phyloP scores from a whole-genome alignment of 2,329 filamentous ascomycete species.

The Calonectria henricotiae region DNA sequence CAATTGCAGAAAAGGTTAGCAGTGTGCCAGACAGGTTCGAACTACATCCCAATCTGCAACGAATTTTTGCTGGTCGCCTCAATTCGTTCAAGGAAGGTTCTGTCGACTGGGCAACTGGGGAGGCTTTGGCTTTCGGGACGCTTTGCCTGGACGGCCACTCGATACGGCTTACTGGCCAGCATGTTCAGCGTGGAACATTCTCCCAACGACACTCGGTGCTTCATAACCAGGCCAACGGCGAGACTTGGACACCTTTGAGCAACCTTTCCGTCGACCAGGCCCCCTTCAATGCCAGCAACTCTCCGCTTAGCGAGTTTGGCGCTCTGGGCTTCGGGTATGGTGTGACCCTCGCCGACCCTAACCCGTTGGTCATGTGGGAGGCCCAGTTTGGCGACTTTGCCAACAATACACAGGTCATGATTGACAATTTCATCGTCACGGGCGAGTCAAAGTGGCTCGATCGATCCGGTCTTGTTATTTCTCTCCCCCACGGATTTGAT shows the following conservation, averaged over 20 bases:
- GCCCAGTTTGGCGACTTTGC: conserved; percentile 99
- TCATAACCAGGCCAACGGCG: conserved; percentile 94
- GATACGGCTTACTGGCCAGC: conserved; percentile 96
- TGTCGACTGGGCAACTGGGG: conserved; percentile 97
- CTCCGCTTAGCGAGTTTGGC: conserved; percentile 80
- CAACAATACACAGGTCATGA: conserved; percentile 98
- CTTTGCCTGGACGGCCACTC: conserved; percentile 94
- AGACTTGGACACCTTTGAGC: conserved; percentile 92
- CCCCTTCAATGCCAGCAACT: conserved; percentile 96
- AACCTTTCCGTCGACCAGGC: conserved; percentile 90
- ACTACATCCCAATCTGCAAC: conserved; percentile 94
- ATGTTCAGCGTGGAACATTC: conserved; percentile 99
- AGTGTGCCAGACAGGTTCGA: conserved; percentile 86
- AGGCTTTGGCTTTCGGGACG: conserved; percentile 93
- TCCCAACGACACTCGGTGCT: conserved; percentile 97
- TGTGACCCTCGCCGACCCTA: conserved; percentile 95
- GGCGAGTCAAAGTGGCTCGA: conserved; percentile 99
- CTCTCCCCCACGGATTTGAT: conserved; percentile 96
- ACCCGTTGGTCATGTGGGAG: conserved; percentile 98
- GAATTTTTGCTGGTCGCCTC: conserved; percentile 88
- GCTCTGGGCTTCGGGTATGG: conserved; percentile 98
- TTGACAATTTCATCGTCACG: conserved; percentile 97
- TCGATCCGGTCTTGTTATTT: conserved; percentile 94
- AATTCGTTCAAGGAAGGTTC: conserved; percentile 92
- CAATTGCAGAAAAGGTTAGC: conserved; percentile 86